phyloP scores from a whole-genome alignment of 2,329 filamentous ascomycete species.

The Fragosphaeria purpurea region DNA sequence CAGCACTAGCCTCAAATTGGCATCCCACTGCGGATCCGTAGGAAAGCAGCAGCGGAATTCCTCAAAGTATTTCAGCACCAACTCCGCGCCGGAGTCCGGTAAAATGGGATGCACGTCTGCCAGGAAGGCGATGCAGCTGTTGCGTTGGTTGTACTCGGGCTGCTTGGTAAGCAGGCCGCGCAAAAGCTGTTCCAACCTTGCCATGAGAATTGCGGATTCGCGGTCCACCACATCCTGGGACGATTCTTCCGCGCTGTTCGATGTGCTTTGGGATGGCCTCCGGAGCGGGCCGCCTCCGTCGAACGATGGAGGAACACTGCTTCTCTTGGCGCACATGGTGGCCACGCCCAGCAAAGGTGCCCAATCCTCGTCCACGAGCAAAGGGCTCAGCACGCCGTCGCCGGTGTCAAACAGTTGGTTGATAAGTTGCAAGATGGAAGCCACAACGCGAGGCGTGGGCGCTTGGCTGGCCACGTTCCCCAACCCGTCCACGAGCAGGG shows the following conservation, averaged over 20 bases:
- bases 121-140: slow-evolving; percentile 58
- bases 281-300: neutral
- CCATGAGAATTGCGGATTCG: slow-evolving; percentile 36
- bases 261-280: neutral
- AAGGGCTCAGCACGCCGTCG: slow-evolving; percentile 40
- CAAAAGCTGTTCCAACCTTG: slow-evolving; percentile 39
- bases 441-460: slow-evolving; percentile 34
- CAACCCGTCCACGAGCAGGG: slow-evolving; percentile 48
- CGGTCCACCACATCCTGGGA: slow-evolving; percentile 29
- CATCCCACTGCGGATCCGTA: slow-evolving; percentile 58
- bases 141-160: slow-evolving; percentile 50
- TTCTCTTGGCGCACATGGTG: slow-evolving; percentile 38
- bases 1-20: slow-evolving; percentile 51
- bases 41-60: slow-evolving; percentile 63
- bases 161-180: slow-evolving; percentile 25
- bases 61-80: slow-evolving; percentile 57
- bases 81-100: slow-evolving; percentile 52
- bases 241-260: slow-evolving; percentile 13
- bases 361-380: slow-evolving; percentile 59
- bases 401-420: slow-evolving; percentile 46
- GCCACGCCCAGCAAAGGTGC: slow-evolving; percentile 49
- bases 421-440: slow-evolving; percentile 40
- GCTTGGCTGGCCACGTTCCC: slow-evolving; percentile 37
- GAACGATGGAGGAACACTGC: neutral
- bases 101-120: slow-evolving; percentile 50